phyloP scores from a whole-genome alignment of 2,329 filamentous ascomycete species.

The Waltergamsia citrina region DNA sequence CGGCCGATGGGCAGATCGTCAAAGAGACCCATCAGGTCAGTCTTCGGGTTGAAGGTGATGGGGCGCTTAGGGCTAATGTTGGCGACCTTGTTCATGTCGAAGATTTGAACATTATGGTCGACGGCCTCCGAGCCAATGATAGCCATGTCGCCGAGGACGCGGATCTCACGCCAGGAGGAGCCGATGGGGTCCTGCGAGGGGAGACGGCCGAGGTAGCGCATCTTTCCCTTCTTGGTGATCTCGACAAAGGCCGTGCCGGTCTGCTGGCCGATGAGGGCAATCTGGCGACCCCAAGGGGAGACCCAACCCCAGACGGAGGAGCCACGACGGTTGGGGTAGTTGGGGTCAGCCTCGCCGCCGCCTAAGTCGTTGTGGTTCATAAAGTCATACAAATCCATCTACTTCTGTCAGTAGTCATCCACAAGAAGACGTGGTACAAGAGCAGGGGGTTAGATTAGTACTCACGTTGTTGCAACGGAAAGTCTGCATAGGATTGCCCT shows the following conservation, averaged over 20 bases:
- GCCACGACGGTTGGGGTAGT: slow-evolving; percentile 11
- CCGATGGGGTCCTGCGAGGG: slow-evolving; percentile 18
- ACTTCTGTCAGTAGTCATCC: slow-evolving; percentile 9
- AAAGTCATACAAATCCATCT: slow-evolving; percentile 42
- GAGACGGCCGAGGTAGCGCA: slow-evolving; percentile 32
- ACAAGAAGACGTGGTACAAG: not conserved
- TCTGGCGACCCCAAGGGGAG: slow-evolving; percentile 31
- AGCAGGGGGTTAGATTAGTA: too few species aligned
- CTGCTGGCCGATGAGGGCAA: slow-evolving; percentile 30
- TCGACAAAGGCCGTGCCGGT: slow-evolving; percentile 37
- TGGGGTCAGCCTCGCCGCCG: slow-evolving; percentile 10
- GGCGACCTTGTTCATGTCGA: slow-evolving; percentile 45
- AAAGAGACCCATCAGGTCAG: slow-evolving; percentile 16
- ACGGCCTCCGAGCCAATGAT: slow-evolving; percentile 28
- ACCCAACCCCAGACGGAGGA: slow-evolving; percentile 29
- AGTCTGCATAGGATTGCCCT: slow-evolving; percentile 9
- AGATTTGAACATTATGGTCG: slow-evolving; percentile 49
- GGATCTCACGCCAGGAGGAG: slow-evolving; percentile 22
- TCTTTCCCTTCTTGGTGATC: slow-evolving; percentile 26
- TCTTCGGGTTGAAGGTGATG: slow-evolving; percentile 5
- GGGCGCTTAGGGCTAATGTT: slow-evolving; percentile 19
- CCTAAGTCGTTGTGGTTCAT: slow-evolving; percentile 40
- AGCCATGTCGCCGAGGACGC: slow-evolving; percentile 17
- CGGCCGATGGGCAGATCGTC: slow-evolving; percentile 10
- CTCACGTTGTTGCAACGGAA: slow-evolving; percentile 13